Percentiles rank a stretch among this genome's conserved stretches.
Evolutionary conservation across 495 filamentous ascomycete species (phyloP).

Genomic region (Tuber borchii): DNA sequence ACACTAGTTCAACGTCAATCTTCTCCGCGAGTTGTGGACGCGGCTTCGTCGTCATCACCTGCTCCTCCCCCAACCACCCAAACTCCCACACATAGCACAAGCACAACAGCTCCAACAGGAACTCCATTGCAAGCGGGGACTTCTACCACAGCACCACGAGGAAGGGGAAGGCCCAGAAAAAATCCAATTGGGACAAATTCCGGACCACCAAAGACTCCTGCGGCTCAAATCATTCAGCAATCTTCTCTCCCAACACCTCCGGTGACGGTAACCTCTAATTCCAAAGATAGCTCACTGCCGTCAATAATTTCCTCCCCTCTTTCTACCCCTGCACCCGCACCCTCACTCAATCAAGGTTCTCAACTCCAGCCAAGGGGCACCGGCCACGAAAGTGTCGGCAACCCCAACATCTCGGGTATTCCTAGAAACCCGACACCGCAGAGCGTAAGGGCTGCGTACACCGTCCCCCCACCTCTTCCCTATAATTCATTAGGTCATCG

Average conservation of each 20-base stretch:
- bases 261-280: background rate
- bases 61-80: background rate
- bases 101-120: background rate
- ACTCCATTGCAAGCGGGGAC: background rate
- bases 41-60: background rate
- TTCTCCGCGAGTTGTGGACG: background rate
- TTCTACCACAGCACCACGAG: background rate
- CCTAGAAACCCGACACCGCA: conserved; percentile 27
- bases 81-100: background rate
- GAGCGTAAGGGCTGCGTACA: conserved; percentile 27
- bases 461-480: background rate
- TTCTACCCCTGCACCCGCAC: background rate
- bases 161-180: background rate
- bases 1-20: background rate
- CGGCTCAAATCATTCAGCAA: background rate
- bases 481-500: background rate
- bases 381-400: background rate
- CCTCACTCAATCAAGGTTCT: background rate
- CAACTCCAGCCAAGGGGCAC: background rate
- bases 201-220: background rate
- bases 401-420: background rate
- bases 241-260: background rate
- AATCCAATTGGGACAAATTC: background rate
- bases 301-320: background rate
- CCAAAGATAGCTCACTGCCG: background rate